A percentile compares a stretch with the other conserved stretches of the same genome.
Conservation (phyloP, 306 rosid species). For the Erythrophleum fordii region DNA sequence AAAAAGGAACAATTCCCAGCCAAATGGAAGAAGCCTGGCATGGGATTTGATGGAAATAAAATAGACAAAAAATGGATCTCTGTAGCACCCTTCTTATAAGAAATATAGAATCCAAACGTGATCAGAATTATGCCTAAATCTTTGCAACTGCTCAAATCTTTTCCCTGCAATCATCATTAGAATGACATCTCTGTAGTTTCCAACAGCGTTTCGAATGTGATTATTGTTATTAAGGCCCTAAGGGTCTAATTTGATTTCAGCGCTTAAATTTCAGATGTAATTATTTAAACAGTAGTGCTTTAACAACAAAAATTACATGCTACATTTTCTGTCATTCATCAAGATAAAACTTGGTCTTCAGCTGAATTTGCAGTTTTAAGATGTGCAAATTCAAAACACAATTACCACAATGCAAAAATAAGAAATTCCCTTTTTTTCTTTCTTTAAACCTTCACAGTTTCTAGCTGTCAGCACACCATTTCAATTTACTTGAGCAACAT, state of each 20-base stretch:
- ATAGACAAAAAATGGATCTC: too few species aligned
- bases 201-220: slow-evolving; percentile 5
- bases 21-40: neutral
- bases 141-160: too few species aligned
- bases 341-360: neutral
- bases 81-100: too few species aligned
- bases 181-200: slow-evolving; percentile 17
- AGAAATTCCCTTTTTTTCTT: neutral
- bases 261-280: neutral
- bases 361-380: neutral
- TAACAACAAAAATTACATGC: neutral
- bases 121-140: neutral
- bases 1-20: neutral
- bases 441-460: neutral
- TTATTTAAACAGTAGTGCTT: neutral
- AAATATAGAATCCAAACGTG: neutral
- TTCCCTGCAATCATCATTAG: slow-evolving; percentile 1
- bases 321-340: neutral
- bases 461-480: neutral
- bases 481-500: too few species aligned
- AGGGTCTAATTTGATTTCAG: neutral
- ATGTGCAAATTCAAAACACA: neutral
- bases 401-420: neutral
- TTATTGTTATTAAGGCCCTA: neutral
- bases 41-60: too few species aligned